phyloP scores from a whole-genome alignment of 441 rosid genomes.

The Biscutella laevigata region DNA sequence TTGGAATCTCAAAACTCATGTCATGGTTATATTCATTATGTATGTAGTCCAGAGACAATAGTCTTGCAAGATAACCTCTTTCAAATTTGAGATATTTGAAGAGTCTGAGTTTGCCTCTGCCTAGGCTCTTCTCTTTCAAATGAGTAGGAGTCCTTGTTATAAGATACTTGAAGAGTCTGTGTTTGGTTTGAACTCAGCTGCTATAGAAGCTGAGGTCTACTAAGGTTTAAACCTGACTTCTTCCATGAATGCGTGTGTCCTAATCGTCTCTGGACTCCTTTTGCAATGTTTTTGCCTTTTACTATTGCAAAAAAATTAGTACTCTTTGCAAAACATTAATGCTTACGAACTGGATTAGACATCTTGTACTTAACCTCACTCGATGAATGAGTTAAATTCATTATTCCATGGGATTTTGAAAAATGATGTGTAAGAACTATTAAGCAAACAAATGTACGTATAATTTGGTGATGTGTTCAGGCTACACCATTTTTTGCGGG shows the following conservation, averaged over 20 bases:
- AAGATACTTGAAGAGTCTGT: not conserved
- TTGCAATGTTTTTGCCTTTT: not conserved
- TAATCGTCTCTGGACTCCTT: not conserved
- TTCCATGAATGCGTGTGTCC: not conserved
- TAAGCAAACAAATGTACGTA: not conserved
- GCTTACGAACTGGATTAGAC: too few relatives aligned
- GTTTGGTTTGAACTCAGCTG: not conserved
- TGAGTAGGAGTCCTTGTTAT: not conserved
- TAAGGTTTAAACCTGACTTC: not conserved
- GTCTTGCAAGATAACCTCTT: not conserved
- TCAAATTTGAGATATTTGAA: too few relatives aligned
- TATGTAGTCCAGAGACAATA: not conserved
- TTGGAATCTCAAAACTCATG: not conserved
- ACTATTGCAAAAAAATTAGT: not conserved
- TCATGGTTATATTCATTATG: too few relatives aligned
- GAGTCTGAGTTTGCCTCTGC: too few relatives aligned
- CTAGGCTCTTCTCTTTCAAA: not conserved
- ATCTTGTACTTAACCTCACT: not conserved
- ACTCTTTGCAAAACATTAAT: not conserved
- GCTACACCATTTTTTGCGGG: constrained; percentile 62
- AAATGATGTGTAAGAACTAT: not conserved
- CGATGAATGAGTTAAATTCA: not conserved
- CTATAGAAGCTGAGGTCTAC: not conserved
- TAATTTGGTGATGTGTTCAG: constrained; percentile 24
- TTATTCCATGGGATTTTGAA: not conserved